Base-by-base conservation (phyloP, 495 filamentous ascomycete species). In the Hypomontagnella submonticulosa region DNA sequence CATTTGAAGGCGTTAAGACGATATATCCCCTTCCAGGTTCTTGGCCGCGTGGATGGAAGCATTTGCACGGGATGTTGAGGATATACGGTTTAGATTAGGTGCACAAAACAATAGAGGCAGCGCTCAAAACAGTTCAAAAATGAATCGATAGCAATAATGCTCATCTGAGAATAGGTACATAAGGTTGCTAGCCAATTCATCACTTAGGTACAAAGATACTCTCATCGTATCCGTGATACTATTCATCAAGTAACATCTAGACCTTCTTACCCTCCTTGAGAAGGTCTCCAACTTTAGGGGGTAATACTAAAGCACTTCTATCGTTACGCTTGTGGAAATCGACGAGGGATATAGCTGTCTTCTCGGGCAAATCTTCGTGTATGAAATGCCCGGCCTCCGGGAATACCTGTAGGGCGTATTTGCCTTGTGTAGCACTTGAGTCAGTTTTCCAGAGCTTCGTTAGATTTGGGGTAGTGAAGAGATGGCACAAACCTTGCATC, bases 311-410 rank as follows among this genome's bases (percentile, higher is more conserved):
- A 0, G 89, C 85, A 66, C 85, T 90, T 48, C 93, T 82, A 75
- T 97, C 93, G 74, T 98, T 98, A 27, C 95, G 79, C 66, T 87
- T 89, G 70, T 93, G 91, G 68, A 99, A 98, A 72, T 98, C 96
- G 2, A 89, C 92, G 51, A 98, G 75, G 20, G 88, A 84, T 66
- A 86, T 84, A 4, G 96, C 95, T 23, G 89, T 93, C 80, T 92
- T 96, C 61, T 89, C 88, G 1, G 96, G 92, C 54, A 92, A 84
- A 75, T 99, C 95, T 75, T 99, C 95, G 61, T 98, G 96, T 47
- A 99, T 85, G 68, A 97, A 99, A 75, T 98, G 95, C 0, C 95
- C 95, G 4, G 93, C 93, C 75, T 97, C 91, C 0, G 96, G 96
- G 61, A 98, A 88, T 13, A 99, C 93, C 52, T 96, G 89, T 13